A percentile compares a stretch with the other conserved stretches of the same genome.
phyloP scores from a whole-genome alignment of 768 basidiomycete species.

The Hemileccinum impolitum region DNA sequence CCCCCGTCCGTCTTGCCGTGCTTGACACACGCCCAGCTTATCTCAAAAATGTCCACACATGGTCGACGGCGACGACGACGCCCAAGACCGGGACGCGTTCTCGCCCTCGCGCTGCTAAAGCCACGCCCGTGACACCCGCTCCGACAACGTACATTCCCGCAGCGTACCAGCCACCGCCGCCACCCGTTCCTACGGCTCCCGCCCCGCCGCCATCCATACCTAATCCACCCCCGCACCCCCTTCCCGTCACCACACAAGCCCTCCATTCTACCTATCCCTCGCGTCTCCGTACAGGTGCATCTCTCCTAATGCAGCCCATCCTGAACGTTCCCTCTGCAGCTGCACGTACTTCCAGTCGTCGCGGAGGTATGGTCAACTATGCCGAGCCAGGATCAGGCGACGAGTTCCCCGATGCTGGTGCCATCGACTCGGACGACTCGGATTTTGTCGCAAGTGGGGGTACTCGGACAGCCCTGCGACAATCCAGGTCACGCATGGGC shows the following conservation, averaged over 20 bases:
- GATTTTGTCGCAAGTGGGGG: slow-evolving; percentile 72
- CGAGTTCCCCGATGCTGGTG: slow-evolving; percentile 77
- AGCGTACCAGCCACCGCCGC: slow-evolving; percentile 35
- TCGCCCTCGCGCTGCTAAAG: slow-evolving; percentile 34
- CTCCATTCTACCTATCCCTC: slow-evolving; percentile 81
- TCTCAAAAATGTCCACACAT: slow-evolving; percentile 66
- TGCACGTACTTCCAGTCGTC: slow-evolving; percentile 48
- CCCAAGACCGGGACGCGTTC: slow-evolving; percentile 39
- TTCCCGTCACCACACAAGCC: slow-evolving; percentile 67
- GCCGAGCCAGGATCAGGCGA: slow-evolving; percentile 84
- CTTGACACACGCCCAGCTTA: slow-evolving; percentile 43
- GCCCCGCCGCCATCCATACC: slow-evolving; percentile 33
- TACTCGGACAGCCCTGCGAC: slow-evolving; percentile 54
- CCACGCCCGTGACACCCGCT: slow-evolving; percentile 37
- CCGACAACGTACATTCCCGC: slow-evolving; percentile 36
- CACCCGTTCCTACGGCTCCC: slow-evolving; percentile 26
- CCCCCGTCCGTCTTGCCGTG: neutral
- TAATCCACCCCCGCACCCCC: slow-evolving; percentile 52
- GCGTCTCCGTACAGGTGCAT: slow-evolving; percentile 85
- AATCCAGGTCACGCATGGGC: slow-evolving; percentile 41
- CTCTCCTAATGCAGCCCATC: slow-evolving; percentile 89
- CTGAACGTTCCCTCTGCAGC: slow-evolving; percentile 41
- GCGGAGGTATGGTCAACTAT: slow-evolving; percentile 78
- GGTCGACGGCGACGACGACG: slow-evolving; percentile 60
- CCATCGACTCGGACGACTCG: slow-evolving; percentile 80